phyloP scores from a whole-genome alignment of 75 land plant species.

The Picea sitchensis region DNA sequence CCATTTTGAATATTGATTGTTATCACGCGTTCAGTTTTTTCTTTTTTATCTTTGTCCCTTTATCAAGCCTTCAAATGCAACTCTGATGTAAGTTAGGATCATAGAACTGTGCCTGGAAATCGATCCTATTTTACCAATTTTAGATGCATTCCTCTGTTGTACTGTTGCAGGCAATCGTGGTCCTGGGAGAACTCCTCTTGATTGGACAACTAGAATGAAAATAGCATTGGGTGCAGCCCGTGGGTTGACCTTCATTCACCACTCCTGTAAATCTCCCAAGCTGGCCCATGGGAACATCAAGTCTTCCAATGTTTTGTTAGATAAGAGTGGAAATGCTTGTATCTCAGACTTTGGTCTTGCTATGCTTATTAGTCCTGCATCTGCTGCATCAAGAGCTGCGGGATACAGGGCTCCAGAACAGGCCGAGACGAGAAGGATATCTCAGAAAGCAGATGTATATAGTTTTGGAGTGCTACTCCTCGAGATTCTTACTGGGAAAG shows the following conservation, averaged over 20 bases:
- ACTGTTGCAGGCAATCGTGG: conserved; percentile 71
- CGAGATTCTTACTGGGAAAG: conserved; percentile 72
- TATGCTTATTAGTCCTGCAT: conserved; percentile 26
- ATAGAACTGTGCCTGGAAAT: not conserved
- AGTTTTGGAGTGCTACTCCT: conserved; percentile 77
- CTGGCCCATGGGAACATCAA: conserved; percentile 78
- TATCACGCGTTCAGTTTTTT: too few species aligned
- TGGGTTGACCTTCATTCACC: conserved; percentile 71
- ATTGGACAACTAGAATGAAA: conserved; percentile 75
- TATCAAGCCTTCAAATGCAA: not conserved
- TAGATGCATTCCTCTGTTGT: not conserved
- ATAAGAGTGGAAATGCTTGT: conserved; percentile 54
- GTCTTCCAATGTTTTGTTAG: conserved; percentile 75
- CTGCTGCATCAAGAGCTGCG: conserved; percentile 20
- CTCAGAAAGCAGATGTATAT: conserved; percentile 71
- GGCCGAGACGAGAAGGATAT: conserved; percentile 31
- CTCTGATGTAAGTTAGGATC: not conserved
- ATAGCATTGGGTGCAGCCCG: conserved; percentile 80
- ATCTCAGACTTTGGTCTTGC: conserved; percentile 66
- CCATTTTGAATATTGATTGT: too few species aligned
- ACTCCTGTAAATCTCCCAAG: conserved; percentile 43
- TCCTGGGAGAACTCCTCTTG: conserved; percentile 84
- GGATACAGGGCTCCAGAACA: conserved; percentile 81
- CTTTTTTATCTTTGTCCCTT: too few species aligned
- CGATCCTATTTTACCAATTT: too few species aligned